phyloP scores from a whole-genome alignment of 1,284 basidiomycete species.

The Puccinia hordei region DNA sequence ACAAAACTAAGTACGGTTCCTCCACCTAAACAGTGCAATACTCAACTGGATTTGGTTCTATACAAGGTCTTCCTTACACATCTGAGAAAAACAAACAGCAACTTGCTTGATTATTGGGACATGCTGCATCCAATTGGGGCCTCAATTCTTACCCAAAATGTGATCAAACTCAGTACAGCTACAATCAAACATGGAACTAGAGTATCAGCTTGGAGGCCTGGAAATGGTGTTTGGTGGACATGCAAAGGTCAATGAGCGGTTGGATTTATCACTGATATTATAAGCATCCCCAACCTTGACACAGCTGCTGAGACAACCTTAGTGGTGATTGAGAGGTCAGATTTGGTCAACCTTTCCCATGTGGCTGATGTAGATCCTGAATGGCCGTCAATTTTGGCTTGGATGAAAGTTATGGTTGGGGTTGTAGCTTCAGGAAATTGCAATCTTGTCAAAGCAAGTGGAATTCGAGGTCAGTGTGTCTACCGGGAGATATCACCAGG shows the following conservation, averaged over 20 bases:
- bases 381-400: background rate
- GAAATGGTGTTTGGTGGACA: background rate
- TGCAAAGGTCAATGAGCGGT: background rate
- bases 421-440: background rate
- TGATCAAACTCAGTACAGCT: background rate
- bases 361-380: background rate
- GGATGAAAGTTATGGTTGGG: background rate
- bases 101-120: background rate
- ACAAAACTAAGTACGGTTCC: background rate
- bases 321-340: background rate
- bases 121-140: background rate
- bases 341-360: background rate
- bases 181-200: background rate
- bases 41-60: background rate
- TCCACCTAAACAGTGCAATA: background rate
- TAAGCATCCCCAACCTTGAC: background rate
- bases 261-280: background rate
- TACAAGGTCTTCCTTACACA: background rate
- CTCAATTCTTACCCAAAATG: background rate
- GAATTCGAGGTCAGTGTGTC: background rate
- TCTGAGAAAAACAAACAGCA: background rate
- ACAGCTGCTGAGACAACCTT: no score
- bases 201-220: background rate
- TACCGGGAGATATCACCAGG: background rate
- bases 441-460: background rate